phyloP scores from a whole-genome alignment of 176 grass and related monocot genomes.

The Paspalum vaginatum region DNA sequence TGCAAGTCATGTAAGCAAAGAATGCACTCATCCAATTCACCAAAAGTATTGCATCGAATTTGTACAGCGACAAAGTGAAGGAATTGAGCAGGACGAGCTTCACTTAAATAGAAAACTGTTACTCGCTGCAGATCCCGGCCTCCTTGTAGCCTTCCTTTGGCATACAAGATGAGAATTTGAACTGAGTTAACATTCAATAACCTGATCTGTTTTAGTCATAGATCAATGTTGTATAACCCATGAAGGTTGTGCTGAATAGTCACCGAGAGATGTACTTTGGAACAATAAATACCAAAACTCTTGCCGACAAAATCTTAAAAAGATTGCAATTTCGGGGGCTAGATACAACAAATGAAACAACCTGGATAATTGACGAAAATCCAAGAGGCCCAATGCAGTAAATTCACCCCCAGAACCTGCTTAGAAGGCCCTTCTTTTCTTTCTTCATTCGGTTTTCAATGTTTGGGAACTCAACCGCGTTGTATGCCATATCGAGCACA shows the following conservation, averaged over 20 bases:
- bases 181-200: background rate
- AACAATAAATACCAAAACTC: background rate
- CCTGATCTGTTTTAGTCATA: background rate
- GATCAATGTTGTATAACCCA: background rate
- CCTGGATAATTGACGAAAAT: slow-evolving; percentile 28
- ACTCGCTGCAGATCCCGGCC: background rate
- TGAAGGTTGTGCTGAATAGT: background rate
- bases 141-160: background rate
- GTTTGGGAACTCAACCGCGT: slow-evolving; percentile 77
- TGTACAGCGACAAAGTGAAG: background rate
- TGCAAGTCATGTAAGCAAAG: background rate
- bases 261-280: background rate
- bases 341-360: slow-evolving; percentile 30
- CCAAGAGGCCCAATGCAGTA: background rate
- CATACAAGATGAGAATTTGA: background rate
- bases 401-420: slow-evolving; percentile 76
- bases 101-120: background rate
- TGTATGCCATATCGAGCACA: slow-evolving; percentile 92
- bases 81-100: background rate
- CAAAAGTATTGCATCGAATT: background rate
- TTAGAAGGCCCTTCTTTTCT: slow-evolving; percentile 89
- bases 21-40: background rate
- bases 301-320: background rate
- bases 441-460: slow-evolving; percentile 97
- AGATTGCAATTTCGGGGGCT: background rate